Base-by-base conservation (phyloP, 306 rosid species). In the Alnus rubra region DNA sequence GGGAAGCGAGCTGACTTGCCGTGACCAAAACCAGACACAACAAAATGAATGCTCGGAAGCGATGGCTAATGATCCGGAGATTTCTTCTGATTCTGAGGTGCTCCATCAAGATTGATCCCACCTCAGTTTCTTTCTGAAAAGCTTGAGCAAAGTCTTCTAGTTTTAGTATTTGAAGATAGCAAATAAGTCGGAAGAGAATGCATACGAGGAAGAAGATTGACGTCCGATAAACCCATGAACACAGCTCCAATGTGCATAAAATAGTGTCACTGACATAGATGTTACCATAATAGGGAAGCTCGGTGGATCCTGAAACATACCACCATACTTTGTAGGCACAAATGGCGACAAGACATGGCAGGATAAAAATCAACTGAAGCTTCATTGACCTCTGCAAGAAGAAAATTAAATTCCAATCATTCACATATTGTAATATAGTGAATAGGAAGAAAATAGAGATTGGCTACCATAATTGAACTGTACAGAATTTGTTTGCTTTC, bases 271-370 rank as follows among this genome's bases (percentile, higher is more conserved):
- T 89, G 16, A 82, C 0, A 56, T 87, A 90, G 51, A 74, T 70
- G 69, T 90, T 79, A 15, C 95, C 97, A 64, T 87, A 90, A 82
- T 90, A 73, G 54, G 98, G 98, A 52, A 92, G 75, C 45, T 89
- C 58, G 2, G 85, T 64, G 55, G 83, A 82, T 82, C 98, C 98
- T 52, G 98, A 86, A 51, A 78, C 47, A 48, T 85, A 95, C 98
- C 98, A 95, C 98, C 98, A 95, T 60, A 95, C 83, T 81, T 92
- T 95, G 89, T 95, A 95, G 12, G 56, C 91, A 82, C 87, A 79
- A 79, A 88, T 92, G 2, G 87, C 90, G 67, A 79, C 35, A 76
- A 90, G 91, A 79, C 88, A 88, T 8, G 93, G 87, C 75, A 92
- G 82, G 53, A 92, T 83, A 79, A 93, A 80, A 16, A 83, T 58